These are phyloP conservation scores for Arthonia radiata DNA, from an alignment of 495 filamentous ascomycete species.

Conservation along the genomic window DNA sequence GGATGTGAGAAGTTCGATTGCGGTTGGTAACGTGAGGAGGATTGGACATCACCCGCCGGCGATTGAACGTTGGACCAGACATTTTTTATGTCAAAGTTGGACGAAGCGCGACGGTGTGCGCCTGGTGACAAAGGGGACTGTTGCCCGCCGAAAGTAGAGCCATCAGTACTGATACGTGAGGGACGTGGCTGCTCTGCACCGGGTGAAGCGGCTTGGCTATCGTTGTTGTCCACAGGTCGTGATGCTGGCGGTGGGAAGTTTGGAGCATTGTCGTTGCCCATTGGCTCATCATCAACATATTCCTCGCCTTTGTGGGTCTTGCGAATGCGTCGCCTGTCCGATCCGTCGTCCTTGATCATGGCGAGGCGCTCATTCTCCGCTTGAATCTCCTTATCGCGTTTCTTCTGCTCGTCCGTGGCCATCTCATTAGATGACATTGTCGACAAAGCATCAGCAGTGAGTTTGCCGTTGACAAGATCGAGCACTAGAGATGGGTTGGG, in stretches of 20 bases:
- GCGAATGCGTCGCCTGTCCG: constrained; percentile 46
- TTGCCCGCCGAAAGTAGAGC: no score
- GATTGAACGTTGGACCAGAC: constrained; percentile 41
- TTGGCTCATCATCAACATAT: constrained; percentile 43
- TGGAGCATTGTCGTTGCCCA: constrained; percentile 18
- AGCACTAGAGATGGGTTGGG: constrained; percentile 55
- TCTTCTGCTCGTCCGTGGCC: constrained; percentile 71
- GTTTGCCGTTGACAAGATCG: constrained; percentile 40
- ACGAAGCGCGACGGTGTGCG: no score
- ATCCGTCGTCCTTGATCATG: constrained; percentile 49
- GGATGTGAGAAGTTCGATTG: constrained; percentile 20
- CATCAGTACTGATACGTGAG: no score
- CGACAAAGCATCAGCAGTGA: constrained; percentile 48
- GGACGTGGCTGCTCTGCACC: no score
- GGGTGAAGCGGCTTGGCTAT: no score
- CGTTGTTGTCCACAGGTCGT: constrained; percentile 15
- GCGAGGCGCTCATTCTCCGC: no score
- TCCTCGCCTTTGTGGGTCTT: constrained; percentile 94
- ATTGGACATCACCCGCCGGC: constrained; percentile 16
- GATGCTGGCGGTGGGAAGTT: constrained; percentile 19
- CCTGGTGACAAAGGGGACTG: no score
- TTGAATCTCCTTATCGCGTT: no score
- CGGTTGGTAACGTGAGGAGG: constrained; percentile 14
- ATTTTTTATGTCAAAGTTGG: constrained; percentile 45
- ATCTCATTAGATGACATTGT: constrained; percentile 73